Evolutionary conservation across 805 yeast genomes (phyloP), one percentile per base, ranked within the genome.

Genomic region (Wilhelminamyces savonicus): DNA sequence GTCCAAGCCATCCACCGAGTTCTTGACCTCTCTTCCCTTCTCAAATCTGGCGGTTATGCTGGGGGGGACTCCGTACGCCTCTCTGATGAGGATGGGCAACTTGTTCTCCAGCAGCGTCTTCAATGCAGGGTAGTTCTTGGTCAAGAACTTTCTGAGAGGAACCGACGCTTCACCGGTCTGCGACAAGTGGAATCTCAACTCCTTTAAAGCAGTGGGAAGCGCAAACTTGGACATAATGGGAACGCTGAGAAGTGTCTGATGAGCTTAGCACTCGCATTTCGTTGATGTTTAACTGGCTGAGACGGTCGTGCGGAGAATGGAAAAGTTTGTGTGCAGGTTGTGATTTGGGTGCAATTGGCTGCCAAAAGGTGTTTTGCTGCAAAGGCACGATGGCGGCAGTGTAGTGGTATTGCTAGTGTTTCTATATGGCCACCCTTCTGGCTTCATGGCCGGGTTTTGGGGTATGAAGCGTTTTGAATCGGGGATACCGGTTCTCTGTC

Each of bases 141-240:
- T 57, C 40, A 85, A 62, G 48, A 80, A 85, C 12, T 72, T 59
- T 56, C 85, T 76, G 44, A 83, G 63, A 6, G 82, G 76, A 7
- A 62, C 66, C 10, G 88, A 74, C 4, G 84, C 74, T 39, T 75
- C 74, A n/a, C 82, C 82, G n/a, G 79, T 69, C 56, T 82, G 92
- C 19, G 86, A 79, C 40, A 84, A 66, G 50, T 84, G 86, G 59
- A 83, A 81, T 56, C 95, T 74, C 49, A 85, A 67, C 65, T 85
- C 95, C 52, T 69, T 82, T 41, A 84, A 69, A 8, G 82, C 71
- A 20, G 59, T 53, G n/a, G 78, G 74, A 34, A 66, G 48, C 20
- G 59, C 56, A 37, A 54, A 64, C 39, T 62, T 65, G 25, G 70
- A 59, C 69, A 63, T 63, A 34, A 12, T 41, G 36, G 18, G 12